A percentile compares a stretch with the other conserved stretches of the same genome.
phyloP scores from a whole-genome alignment of 768 basidiomycete genomes.

The Tulasnella sp. region DNA sequence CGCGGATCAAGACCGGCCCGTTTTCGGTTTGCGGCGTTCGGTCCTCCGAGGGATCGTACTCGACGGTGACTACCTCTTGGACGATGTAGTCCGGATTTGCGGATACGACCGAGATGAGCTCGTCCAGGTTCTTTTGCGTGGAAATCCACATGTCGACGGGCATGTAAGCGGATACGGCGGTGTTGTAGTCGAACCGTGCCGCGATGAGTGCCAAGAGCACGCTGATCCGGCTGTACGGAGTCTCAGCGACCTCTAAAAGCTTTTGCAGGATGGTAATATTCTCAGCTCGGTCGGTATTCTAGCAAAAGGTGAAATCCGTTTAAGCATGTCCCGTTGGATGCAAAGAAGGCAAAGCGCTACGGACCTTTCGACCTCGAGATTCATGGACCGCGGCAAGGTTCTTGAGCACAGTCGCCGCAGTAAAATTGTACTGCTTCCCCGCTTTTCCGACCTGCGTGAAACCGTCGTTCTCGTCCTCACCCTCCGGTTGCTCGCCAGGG shows the following conservation, averaged over 20 bases:
- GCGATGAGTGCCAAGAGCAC: slow-evolving; percentile 89
- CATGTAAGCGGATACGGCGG: slow-evolving; percentile 76
- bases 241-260: slow-evolving; percentile 72
- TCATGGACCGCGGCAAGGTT: slow-evolving; percentile 85
- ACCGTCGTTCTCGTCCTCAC: slow-evolving; percentile 39
- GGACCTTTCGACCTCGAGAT: slow-evolving; percentile 89
- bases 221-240: slow-evolving; percentile 86
- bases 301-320: neutral
- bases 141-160: slow-evolving; percentile 83
- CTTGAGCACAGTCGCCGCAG: slow-evolving; percentile 82
- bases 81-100: slow-evolving; percentile 65
- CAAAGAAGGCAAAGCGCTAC: slow-evolving; percentile 14
- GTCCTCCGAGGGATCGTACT: slow-evolving; percentile 86
- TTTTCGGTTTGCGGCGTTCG: slow-evolving; percentile 53
- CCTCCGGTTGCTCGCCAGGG: slow-evolving; percentile 32
- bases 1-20: slow-evolving; percentile 76
- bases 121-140: slow-evolving; percentile 80
- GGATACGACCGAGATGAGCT: slow-evolving; percentile 69
- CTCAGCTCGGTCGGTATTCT: slow-evolving; percentile 95
- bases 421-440: slow-evolving; percentile 71
- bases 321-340: neutral
- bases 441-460: slow-evolving; percentile 90
- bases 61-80: slow-evolving; percentile 65
- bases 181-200: slow-evolving; percentile 94
- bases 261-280: slow-evolving; percentile 87